Conservation (phyloP, 176 grass and related monocot genomes). For the Miscanthus lutarioriparius region DNA sequence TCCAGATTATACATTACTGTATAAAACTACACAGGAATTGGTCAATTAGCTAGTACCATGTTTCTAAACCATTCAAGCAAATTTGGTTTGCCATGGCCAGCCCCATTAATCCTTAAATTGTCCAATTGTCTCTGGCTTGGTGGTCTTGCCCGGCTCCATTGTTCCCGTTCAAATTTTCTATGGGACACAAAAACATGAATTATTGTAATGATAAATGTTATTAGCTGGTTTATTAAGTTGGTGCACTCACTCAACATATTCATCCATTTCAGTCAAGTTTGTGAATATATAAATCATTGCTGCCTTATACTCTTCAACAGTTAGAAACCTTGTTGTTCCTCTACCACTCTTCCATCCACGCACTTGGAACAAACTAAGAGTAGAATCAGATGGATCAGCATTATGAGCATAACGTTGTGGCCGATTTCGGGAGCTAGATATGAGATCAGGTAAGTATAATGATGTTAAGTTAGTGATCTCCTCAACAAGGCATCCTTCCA, state of each 20-base stretch:
- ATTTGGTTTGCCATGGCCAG: background rate
- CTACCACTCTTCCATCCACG: too few species aligned
- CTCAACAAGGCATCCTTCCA: too few species aligned
- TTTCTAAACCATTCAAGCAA: conserved; percentile 27
- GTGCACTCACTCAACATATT: conserved; percentile 15
- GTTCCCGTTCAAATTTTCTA: conserved; percentile 13
- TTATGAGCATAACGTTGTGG: too few species aligned
- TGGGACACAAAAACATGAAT: too few species aligned
- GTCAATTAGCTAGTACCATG: background rate
- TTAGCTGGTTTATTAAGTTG: too few species aligned
- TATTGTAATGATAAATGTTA: too few species aligned
- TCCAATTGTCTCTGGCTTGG: conserved; percentile 14
- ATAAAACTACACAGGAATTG: background rate
- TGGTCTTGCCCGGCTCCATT: background rate
- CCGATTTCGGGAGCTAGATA: too few species aligned
- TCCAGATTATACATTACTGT: background rate
- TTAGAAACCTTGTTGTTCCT: background rate
- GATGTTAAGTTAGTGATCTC: too few species aligned
- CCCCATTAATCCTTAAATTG: background rate
- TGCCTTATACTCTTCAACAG: background rate
- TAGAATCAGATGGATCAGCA: too few species aligned
- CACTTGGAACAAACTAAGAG: too few species aligned
- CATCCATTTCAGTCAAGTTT: conserved; percentile 16
- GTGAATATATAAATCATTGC: background rate
- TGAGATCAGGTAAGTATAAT: too few species aligned